Evolutionary conservation across 352 stramenopile species (phyloP).

Genomic region (Phytopythium chamaehyphon): DNA sequence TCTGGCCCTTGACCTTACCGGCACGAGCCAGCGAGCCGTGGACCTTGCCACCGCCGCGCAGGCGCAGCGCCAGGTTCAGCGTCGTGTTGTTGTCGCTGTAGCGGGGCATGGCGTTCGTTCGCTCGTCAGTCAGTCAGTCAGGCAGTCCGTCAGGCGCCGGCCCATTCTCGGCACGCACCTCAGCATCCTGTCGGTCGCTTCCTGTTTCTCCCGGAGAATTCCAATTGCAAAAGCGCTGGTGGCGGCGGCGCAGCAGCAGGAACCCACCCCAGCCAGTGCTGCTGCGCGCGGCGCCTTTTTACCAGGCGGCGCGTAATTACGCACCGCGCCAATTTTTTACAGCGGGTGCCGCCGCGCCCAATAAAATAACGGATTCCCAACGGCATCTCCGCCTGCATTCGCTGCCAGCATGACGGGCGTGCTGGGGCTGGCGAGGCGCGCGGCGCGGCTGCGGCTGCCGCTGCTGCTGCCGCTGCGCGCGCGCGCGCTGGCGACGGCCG

Average conservation of each 20-base stretch:
- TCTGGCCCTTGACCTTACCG: slow-evolving; percentile 99
- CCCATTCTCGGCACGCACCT: slow-evolving; percentile 24
- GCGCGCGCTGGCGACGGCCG: neutral
- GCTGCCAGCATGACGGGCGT: too few species aligned
- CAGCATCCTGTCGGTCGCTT: slow-evolving; percentile 53
- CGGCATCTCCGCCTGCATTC: too few species aligned
- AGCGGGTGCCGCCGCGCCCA: too few species aligned
- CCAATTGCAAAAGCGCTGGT: slow-evolving; percentile 23
- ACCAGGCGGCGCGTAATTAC: neutral
- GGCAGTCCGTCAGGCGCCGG: neutral
- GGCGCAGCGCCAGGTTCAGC: slow-evolving; percentile 94
- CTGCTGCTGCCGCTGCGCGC: slow-evolving; percentile 2
- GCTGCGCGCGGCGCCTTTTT: neutral
- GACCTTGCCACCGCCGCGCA: slow-evolving; percentile 96
- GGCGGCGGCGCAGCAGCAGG: neutral
- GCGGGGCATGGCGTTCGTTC: slow-evolving; percentile 4
- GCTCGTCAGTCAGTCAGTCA: too few species aligned
- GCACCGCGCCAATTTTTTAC: too few species aligned
- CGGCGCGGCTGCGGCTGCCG: slow-evolving; percentile 6
- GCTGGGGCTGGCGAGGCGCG: slow-evolving; percentile 8
- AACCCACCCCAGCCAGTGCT: slow-evolving; percentile 15
- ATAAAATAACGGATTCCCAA: too few species aligned
- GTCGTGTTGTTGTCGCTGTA: slow-evolving; percentile 96
- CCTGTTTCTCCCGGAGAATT: slow-evolving; percentile 63
- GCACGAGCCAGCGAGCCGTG: slow-evolving; percentile 99